Evolutionary conservation across 129 eudicot species (phyloP).

Genomic region (Artemisia tridentata): DNA sequence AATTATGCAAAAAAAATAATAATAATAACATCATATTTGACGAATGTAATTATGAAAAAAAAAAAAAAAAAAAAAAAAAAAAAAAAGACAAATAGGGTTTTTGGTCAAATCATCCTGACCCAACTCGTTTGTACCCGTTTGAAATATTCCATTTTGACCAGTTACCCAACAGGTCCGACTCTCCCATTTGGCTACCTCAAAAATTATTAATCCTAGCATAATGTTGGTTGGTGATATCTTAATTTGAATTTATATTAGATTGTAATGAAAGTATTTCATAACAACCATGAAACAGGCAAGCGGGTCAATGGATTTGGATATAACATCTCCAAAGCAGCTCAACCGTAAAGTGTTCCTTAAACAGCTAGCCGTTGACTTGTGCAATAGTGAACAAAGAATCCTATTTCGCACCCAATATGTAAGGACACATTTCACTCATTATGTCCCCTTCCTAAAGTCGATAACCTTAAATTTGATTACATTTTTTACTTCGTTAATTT

Average conservation of each 20-base stretch:
- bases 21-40: not conserved
- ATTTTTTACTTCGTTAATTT: not conserved
- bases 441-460: not conserved
- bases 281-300: conserved; percentile 58
- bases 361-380: conserved; percentile 90
- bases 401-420: conserved; percentile 89
- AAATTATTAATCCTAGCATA: not conserved
- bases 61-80: not conserved
- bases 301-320: conserved; percentile 94
- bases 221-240: not conserved
- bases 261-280: not conserved
- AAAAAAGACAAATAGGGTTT: not conserved
- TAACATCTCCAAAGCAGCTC: conserved; percentile 88
- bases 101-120: not conserved
- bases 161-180: not conserved
- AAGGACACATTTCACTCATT: conserved; percentile 23
- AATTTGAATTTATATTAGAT: not conserved
- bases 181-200: not conserved
- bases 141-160: not conserved
- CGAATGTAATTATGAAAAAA: not conserved
- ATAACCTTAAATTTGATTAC: not conserved
- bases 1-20: no score
- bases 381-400: conserved; percentile 82
- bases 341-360: conserved; percentile 80
- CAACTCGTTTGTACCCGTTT: not conserved